Percentiles rank a stretch among this genome's conserved stretches.
Evolutionary conservation across 176 grass and related monocot genomes (phyloP).

Genomic region (Urochloa ruziziensis): DNA sequence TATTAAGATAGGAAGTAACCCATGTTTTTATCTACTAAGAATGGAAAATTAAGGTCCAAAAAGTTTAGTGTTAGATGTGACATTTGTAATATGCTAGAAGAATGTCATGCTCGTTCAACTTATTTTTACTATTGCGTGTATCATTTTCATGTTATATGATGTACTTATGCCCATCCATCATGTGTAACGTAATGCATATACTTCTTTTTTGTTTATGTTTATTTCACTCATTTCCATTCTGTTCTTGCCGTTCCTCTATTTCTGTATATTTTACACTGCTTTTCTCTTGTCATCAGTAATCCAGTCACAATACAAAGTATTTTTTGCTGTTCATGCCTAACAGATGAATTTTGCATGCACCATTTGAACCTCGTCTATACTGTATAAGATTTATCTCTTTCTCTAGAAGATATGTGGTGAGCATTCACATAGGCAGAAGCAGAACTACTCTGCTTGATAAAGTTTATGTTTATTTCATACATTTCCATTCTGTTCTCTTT

Average conservation of each 20-base stretch:
- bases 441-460: background rate
- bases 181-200: background rate
- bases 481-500: background rate
- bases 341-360: conserved; percentile 12
- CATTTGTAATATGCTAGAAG: background rate
- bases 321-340: background rate
- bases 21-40: background rate
- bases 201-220: conserved; percentile 9
- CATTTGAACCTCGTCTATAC: background rate
- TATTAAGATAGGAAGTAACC: background rate
- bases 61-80: background rate
- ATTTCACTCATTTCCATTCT: background rate
- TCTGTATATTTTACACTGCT: background rate
- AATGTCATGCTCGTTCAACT: background rate
- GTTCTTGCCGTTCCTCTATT: background rate
- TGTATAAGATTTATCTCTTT: background rate
- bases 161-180: background rate
- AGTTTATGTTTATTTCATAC: conserved; percentile 1
- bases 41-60: background rate
- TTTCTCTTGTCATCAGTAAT: background rate
- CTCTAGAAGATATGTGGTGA: background rate
- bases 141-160: background rate
- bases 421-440: background rate
- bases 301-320: background rate
- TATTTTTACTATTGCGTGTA: background rate